These are phyloP conservation scores for Xylona heveae DNA, from an alignment of 495 filamentous ascomycete species.

Conservation along the genomic window DNA sequence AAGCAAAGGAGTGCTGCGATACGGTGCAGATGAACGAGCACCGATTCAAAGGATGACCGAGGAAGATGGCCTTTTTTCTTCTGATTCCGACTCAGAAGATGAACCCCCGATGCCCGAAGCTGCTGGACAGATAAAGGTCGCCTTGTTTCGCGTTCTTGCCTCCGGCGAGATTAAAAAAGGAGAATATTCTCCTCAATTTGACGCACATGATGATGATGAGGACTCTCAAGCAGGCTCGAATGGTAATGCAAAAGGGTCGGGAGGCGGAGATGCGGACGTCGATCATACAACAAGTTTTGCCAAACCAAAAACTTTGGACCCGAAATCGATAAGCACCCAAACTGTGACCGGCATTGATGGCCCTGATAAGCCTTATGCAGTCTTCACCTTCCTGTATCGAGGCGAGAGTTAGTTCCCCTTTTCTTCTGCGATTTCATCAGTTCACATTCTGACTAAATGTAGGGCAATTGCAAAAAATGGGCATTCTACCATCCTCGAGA, in stretches of 20 bases:
- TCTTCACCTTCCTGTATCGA: conserved; percentile 95
- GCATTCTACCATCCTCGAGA: conserved; percentile 46
- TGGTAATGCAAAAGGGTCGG: conserved; percentile 23
- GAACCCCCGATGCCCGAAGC: conserved; percentile 75
- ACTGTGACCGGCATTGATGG: conserved; percentile 97
- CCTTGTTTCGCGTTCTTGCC: conserved; percentile 84
- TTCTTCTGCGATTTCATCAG: conserved; percentile 3
- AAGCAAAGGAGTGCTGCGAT: conserved; percentile 44
- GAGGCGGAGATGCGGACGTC: conserved; percentile 36
- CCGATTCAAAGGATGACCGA: too few relatives aligned
- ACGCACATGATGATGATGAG: conserved; percentile 88
- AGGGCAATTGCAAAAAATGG: conserved; percentile 93
- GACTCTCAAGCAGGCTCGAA: conserved; percentile 14
- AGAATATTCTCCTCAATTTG: conserved; percentile 95
- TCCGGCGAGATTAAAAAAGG: conserved; percentile 93
- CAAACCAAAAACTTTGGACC: conserved; percentile 90
- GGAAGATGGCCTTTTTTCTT: conserved; percentile 8
- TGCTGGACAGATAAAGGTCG: conserved; percentile 94
- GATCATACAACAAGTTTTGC: conserved; percentile 99
- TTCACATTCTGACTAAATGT: conserved; percentile 11
- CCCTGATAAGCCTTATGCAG: conserved; percentile 84
- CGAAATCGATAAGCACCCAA: conserved; percentile 92
- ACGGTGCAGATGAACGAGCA: conserved; percentile 26
- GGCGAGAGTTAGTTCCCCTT: conserved; percentile 56
- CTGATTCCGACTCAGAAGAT: conserved; percentile 59